Base-by-base conservation (phyloP, 345 rosid genomes). In the Lepidium sativum region DNA sequence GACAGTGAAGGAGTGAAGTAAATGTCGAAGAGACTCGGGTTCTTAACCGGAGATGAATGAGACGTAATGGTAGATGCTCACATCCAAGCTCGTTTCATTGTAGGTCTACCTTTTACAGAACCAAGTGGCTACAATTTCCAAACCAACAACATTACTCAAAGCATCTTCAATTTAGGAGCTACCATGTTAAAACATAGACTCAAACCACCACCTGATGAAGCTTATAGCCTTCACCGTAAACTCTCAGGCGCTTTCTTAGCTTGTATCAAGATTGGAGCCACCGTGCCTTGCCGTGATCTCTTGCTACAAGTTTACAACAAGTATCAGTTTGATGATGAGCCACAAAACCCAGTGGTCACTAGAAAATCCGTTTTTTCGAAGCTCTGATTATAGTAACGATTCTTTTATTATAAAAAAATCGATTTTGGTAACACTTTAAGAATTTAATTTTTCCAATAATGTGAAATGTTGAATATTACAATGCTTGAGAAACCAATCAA, bases 181-280 rank as follows among this genome's bases (percentile, higher is more conserved):
- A 82, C 95, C 15, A 90, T 88, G 96, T 81, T 94, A 77, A 88
- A 79, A 79, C 99, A 94, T 83, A 78, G 97, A 69, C 91, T 88
- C 15, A 88, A 95, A 4, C 97, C 97, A 12, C 99, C 99, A 0
- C 97, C 97, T 0, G 99, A 88, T 12, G 97, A 94, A 73, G 95
- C 81, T 6, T 94, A 94, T 79, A 90, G 99, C 69, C 99, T 94
- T 65, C 99, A 94, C 61, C 82, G 96, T 40, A 94, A 94, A 81
- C 91, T 94, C 33, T 85, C 97, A 1, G 97, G 99, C n/a, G 83
- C 97, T 21, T 90, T 94, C 80, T 81, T 94, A 62, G 99, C 95
- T 38, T 88, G 96, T 78, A 90, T 94, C 21, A 90, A 94, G 77
- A 82, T 90, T 14, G 82, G 96, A 72, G 91, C 99, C 1, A 78